Evolutionary conservation across 2,329 filamentous ascomycete species (phyloP).

Genomic region (Penicillium sp.): DNA sequence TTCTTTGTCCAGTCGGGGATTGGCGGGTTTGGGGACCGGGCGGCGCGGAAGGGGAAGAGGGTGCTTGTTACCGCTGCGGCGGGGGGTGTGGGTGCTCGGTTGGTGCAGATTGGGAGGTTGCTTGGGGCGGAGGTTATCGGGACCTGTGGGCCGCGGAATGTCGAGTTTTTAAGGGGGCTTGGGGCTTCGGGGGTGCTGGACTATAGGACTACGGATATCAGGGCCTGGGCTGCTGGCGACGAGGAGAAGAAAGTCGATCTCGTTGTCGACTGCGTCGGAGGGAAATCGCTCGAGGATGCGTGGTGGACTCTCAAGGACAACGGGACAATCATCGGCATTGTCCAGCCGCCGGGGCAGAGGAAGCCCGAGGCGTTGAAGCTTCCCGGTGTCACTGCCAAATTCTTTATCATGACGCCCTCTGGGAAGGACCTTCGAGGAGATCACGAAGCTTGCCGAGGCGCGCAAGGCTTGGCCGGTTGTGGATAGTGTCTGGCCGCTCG

Average conservation of each 20-base stretch:
- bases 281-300: slow-evolving; percentile 45
- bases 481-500: slow-evolving; percentile 49
- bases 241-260: slow-evolving; percentile 45
- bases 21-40: slow-evolving; percentile 14
- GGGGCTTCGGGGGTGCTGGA: slow-evolving; percentile 51
- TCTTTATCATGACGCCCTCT: slow-evolving; percentile 49
- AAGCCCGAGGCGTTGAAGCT: slow-evolving; percentile 33
- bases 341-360: slow-evolving; percentile 39
- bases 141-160: slow-evolving; percentile 45
- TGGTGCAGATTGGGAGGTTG: slow-evolving; percentile 39
- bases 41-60: slow-evolving; percentile 36
- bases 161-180: slow-evolving; percentile 44
- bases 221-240: slow-evolving; percentile 34
- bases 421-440: slow-evolving; percentile 44
- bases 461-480: slow-evolving; percentile 42
- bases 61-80: slow-evolving; percentile 52
- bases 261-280: slow-evolving; percentile 52
- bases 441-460: slow-evolving; percentile 46
- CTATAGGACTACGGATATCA: slow-evolving; percentile 34
- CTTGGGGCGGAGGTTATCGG: slow-evolving; percentile 45
- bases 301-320: slow-evolving; percentile 47
- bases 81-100: slow-evolving; percentile 52
- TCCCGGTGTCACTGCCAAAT: slow-evolving; percentile 39
- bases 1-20: slow-evolving; percentile 45
- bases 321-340: slow-evolving; percentile 47